Evolutionary conservation across 2,329 filamentous ascomycete genomes (phyloP).

Genomic region (Microsporum ferrugineum): DNA sequence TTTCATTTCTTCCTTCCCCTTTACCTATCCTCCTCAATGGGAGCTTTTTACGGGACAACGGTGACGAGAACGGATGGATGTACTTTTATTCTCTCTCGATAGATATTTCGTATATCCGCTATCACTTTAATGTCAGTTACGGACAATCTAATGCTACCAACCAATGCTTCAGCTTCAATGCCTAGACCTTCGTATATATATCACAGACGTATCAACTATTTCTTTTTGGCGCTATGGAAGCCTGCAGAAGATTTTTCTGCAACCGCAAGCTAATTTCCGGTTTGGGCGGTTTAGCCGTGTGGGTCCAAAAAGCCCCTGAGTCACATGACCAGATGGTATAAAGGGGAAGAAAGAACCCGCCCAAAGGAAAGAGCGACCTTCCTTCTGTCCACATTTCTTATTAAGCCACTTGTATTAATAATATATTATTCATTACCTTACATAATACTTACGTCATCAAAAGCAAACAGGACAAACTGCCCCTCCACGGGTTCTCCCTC

Average conservation of each 20-base stretch:
- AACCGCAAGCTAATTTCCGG: neutral
- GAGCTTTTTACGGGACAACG: neutral
- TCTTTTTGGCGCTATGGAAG: neutral
- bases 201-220: neutral
- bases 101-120: neutral
- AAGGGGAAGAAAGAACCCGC: neutral
- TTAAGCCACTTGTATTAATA: neutral
- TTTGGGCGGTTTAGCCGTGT: neutral
- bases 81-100: neutral
- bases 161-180: neutral
- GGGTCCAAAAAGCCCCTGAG: neutral
- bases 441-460: neutral
- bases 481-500: slow-evolving; percentile 11
- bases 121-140: neutral
- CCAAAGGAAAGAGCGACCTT: neutral
- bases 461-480: slow-evolving; percentile 5
- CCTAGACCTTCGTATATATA: neutral
- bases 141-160: neutral
- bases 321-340: slow-evolving; percentile 1
- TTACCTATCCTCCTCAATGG: neutral
- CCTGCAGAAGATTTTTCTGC: neutral
- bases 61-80: neutral
- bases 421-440: neutral
- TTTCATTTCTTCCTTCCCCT: neutral
- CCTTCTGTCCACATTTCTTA: neutral